Evolutionary conservation across 352 stramenopile genomes (phyloP).

Genomic region (Halophytophthora polymorphica): DNA sequence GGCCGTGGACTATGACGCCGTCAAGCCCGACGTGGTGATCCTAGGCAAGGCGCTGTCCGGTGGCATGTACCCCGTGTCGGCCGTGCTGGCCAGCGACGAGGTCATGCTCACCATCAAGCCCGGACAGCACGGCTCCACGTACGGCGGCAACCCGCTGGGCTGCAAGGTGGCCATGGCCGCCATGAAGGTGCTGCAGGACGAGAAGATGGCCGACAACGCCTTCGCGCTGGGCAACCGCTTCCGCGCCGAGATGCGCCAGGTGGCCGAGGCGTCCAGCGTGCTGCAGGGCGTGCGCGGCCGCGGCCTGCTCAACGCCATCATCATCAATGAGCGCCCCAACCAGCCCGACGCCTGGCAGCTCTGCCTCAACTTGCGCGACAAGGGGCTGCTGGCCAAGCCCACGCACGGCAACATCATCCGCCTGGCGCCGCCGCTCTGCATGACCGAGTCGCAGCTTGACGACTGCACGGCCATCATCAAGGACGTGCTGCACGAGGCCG

Average conservation of each 20-base stretch:
- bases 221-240: slow-evolving; percentile 93
- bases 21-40: slow-evolving; percentile 98
- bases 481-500: slow-evolving; percentile 59
- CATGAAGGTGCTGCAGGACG: slow-evolving; percentile 91
- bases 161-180: slow-evolving; percentile 97
- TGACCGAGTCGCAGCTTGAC: slow-evolving; percentile 92
- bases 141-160: slow-evolving; percentile 96
- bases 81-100: slow-evolving; percentile 95
- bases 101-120: slow-evolving; percentile 98
- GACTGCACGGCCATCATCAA: slow-evolving; percentile 88
- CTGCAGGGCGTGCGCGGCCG: slow-evolving; percentile 90
- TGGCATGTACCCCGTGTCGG: slow-evolving; percentile 97
- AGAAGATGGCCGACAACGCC: slow-evolving; percentile 95
- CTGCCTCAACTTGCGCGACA: slow-evolving; percentile 94
- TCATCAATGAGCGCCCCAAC: slow-evolving; percentile 92
- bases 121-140: slow-evolving; percentile 96
- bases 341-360: slow-evolving; percentile 92
- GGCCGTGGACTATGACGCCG: slow-evolving; percentile 93
- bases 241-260: slow-evolving; percentile 82
- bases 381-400: slow-evolving; percentile 97
- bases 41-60: slow-evolving; percentile 96
- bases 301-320: slow-evolving; percentile 97
- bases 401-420: slow-evolving; percentile 99
- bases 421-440: slow-evolving; percentile 94
- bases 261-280: slow-evolving; percentile 41